Conservation (phyloP, 1,284 basidiomycete species). For the Trametes versicolor region DNA sequence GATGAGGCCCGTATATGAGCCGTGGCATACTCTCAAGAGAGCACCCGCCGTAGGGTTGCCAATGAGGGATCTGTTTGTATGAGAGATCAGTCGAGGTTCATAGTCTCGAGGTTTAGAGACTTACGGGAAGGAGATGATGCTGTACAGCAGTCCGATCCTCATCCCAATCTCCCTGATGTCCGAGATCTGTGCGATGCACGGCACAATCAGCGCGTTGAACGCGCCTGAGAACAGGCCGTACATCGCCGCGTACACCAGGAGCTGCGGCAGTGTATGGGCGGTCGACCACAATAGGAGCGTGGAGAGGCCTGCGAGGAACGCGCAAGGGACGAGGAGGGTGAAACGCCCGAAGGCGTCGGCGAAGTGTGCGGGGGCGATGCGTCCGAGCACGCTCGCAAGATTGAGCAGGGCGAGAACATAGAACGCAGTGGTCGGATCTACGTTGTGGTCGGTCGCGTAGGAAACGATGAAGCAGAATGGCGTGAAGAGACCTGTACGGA, state of each 20-base stretch:
- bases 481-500: conserved; percentile 61
- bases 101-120: conserved; percentile 43
- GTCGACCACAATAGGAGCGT: conserved; percentile 68
- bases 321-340: conserved; percentile 68
- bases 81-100: not conserved
- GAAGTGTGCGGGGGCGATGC: conserved; percentile 66
- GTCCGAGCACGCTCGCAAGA: conserved; percentile 66
- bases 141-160: conserved; percentile 69
- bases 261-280: conserved; percentile 41
- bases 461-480: conserved; percentile 52
- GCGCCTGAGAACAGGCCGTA: conserved; percentile 58
- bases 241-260: conserved; percentile 61
- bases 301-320: conserved; percentile 65
- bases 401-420: conserved; percentile 71
- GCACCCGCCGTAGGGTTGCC: conserved; percentile 69
- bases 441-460: conserved; percentile 35
- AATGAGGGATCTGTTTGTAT: conserved; percentile 57
- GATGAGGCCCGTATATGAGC: conserved; percentile 62
- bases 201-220: conserved; percentile 47
- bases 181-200: conserved; percentile 51
- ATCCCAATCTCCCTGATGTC: conserved; percentile 63
- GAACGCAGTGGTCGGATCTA: conserved; percentile 44
- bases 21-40: conserved; percentile 55
- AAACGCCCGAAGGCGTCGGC: conserved; percentile 67
- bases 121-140: conserved; percentile 71